Percentiles rank a stretch among this genome's conserved stretches.
Evolutionary conservation across 495 filamentous ascomycete genomes (phyloP).

Genomic region (Penicillium steckii): DNA sequence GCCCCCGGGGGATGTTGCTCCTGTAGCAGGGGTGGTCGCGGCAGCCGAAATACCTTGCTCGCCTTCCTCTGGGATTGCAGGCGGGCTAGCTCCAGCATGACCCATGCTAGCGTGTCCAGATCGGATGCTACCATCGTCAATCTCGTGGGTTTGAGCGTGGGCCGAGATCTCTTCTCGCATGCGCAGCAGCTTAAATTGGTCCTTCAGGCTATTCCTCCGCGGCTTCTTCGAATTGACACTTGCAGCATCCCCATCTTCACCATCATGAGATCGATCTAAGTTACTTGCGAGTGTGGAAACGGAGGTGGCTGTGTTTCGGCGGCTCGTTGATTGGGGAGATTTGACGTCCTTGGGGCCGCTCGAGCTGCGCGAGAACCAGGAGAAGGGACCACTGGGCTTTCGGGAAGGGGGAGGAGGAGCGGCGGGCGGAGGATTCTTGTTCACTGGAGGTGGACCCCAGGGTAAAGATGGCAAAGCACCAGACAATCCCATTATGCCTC

Average conservation of each 20-base stretch:
- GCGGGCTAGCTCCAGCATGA: constrained; percentile 54
- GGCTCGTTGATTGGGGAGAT: constrained; percentile 47
- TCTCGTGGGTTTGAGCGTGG: constrained; percentile 44
- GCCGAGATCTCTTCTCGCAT: constrained; percentile 68
- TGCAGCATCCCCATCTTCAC: constrained; percentile 52
- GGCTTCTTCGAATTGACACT: constrained; percentile 44
- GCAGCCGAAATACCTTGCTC: constrained; percentile 33
- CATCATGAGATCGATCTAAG: constrained; percentile 68
- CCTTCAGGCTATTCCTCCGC: constrained; percentile 69
- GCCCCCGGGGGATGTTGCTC: constrained; percentile 48
- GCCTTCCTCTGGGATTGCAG: constrained; percentile 53
- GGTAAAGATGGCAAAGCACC: constrained; percentile 51
- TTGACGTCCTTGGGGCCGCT: constrained; percentile 58
- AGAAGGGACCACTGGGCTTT: constrained; percentile 78
- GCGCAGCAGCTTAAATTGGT: constrained; percentile 81
- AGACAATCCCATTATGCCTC: constrained; percentile 49
- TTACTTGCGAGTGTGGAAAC: constrained; percentile 72
- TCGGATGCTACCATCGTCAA: constrained; percentile 33
- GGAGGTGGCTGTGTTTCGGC: constrained; percentile 73
- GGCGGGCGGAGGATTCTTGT: constrained; percentile 39
- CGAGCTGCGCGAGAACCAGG: constrained; percentile 79
- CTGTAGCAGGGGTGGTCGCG: constrained; percentile 33
- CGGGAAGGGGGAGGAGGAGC: constrained; percentile 50
- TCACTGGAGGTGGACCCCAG: constrained; percentile 44
- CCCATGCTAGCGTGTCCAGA: constrained; percentile 47